Evolutionary conservation across 352 stramenopile genomes (phyloP).

Genomic region (Elongisporangium undulatum): DNA sequence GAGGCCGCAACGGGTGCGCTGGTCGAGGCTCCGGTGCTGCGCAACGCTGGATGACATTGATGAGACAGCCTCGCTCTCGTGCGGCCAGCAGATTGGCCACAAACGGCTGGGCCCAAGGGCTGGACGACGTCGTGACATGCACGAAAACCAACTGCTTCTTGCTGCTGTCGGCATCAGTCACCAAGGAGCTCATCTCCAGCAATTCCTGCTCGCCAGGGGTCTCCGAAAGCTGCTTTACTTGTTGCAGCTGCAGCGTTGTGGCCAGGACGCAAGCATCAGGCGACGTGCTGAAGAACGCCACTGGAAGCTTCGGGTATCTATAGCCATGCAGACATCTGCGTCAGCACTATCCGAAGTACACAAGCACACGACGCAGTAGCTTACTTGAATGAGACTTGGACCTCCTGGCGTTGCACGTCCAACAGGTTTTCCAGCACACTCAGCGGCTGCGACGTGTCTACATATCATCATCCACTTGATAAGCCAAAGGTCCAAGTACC

Average conservation of each 20-base stretch:
- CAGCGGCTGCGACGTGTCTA: conserved; percentile 5
- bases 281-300: conserved; percentile 55
- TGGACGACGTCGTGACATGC: conserved; percentile 23
- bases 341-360: conserved; percentile 1
- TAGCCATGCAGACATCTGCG: background rate
- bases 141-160: conserved; percentile 54
- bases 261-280: conserved; percentile 20
- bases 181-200: conserved; percentile 18
- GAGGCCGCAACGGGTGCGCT: conserved; percentile 47
- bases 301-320: conserved; percentile 59
- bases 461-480: background rate
- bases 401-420: conserved; percentile 20
- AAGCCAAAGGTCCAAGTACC: background rate
- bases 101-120: conserved; percentile 42
- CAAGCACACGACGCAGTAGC: conserved; percentile 9
- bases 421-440: conserved; percentile 30
- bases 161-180: conserved; percentile 19
- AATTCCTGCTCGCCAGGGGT: conserved; percentile 5
- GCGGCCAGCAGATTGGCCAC: conserved; percentile 24
- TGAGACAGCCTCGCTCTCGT: conserved; percentile 30
- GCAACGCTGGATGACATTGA: conserved; percentile 38
- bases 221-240: conserved; percentile 20
- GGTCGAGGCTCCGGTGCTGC: conserved; percentile 3
- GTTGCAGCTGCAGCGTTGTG: conserved; percentile 23
- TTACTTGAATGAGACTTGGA: conserved; percentile 19